Evolutionary conservation across 306 rosid genomes (phyloP).

Genomic region (Oxytropis ochrocephala): DNA sequence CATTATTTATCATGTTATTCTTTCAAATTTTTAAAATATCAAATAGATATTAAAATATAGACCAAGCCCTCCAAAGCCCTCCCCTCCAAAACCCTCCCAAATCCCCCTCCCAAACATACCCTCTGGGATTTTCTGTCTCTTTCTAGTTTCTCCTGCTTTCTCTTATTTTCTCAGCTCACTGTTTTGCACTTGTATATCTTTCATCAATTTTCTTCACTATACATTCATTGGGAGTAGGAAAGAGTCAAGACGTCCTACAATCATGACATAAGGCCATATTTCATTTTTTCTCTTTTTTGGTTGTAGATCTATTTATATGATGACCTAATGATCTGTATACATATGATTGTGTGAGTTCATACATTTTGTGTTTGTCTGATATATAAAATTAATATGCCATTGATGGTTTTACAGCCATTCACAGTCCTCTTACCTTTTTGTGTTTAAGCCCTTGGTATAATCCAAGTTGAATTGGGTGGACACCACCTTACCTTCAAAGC

Average conservation of each 20-base stretch:
- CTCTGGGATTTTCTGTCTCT: not conserved
- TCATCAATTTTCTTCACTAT: not conserved
- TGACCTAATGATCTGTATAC: not conserved
- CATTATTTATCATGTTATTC: too few species aligned
- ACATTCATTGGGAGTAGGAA: not conserved
- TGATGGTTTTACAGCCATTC: not conserved
- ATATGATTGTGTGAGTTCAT: not conserved
- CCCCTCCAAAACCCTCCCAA: too few species aligned
- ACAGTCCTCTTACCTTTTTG: not conserved
- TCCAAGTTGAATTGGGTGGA: too few species aligned
- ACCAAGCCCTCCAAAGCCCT: too few species aligned
- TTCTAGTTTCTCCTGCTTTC: not conserved
- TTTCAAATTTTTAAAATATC: too few species aligned
- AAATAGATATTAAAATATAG: too few species aligned
- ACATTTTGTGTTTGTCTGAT: not conserved
- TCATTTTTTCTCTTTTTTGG: not conserved
- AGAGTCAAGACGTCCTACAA: not conserved
- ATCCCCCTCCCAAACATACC: too few species aligned
- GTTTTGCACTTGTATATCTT: not conserved
- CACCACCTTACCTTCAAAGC: not conserved
- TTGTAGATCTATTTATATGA: not conserved
- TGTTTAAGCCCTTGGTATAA: too few species aligned
- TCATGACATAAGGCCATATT: not conserved
- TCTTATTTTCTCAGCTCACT: not conserved
- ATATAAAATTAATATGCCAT: not conserved